Conservation (phyloP, 768 basidiomycete genomes). For the Mycena vulgaris region DNA sequence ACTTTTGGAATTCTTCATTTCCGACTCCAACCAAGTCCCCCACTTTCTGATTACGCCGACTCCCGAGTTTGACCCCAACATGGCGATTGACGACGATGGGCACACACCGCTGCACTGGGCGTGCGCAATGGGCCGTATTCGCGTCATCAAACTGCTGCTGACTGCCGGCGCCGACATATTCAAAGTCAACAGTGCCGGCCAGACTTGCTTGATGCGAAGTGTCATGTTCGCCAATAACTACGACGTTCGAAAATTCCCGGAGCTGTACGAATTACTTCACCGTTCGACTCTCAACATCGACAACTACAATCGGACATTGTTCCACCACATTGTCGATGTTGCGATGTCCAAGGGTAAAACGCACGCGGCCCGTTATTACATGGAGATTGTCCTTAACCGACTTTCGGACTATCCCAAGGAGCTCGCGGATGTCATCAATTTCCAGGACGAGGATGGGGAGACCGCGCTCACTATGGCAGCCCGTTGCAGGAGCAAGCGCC, state of each 20-base stretch:
- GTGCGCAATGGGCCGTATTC: slow-evolving; percentile 97
- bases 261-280: slow-evolving; percentile 96
- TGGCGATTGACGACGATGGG: slow-evolving; percentile 97
- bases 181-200: slow-evolving; percentile 95
- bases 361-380: slow-evolving; percentile 97
- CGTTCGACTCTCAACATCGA: slow-evolving; percentile 99
- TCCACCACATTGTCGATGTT: slow-evolving; percentile 98
- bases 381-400: slow-evolving; percentile 94
- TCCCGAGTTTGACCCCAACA: slow-evolving; percentile 93
- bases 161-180: slow-evolving; percentile 97
- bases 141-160: slow-evolving; percentile 94
- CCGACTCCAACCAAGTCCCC: slow-evolving; percentile 94
- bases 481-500: slow-evolving; percentile 93
- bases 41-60: slow-evolving; percentile 90
- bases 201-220: slow-evolving; percentile 97
- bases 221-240: slow-evolving; percentile 99
- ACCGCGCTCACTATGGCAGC: slow-evolving; percentile 98
- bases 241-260: slow-evolving; percentile 98
- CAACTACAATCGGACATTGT: slow-evolving; percentile 96
- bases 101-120: slow-evolving; percentile 99
- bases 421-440: slow-evolving; percentile 97
- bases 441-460: slow-evolving; percentile 99
- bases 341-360: slow-evolving; percentile 98
- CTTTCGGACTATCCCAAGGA: slow-evolving; percentile 96
- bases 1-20: slow-evolving; percentile 98